Evolutionary conservation across 148 eudicot species (phyloP), one percentile per base, ranked within the genome.

Genomic region (Cornus suecica): DNA sequence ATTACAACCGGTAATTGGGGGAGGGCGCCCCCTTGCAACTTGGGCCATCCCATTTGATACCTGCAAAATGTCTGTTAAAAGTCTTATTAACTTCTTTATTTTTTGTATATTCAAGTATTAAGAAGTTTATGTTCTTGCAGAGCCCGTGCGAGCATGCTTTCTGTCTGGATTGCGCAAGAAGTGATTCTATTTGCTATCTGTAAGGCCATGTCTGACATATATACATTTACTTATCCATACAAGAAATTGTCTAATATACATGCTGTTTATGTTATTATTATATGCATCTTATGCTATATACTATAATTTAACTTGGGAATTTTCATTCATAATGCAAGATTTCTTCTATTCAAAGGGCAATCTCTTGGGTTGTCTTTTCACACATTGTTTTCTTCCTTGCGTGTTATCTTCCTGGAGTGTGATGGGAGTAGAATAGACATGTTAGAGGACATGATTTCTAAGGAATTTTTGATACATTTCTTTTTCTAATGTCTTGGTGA

Each of bases 141-240:
- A 93, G 88, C 80, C 99, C 99, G 41, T 95, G 99, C 70, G 99
- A 91, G 58, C 99, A 95, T 88, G 92, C 87, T 30, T 95, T 92
- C 89, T 95, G 99, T 76, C 90, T 93, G 80, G 99, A 93, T 80
- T 95, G 99, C 80, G 94, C 97, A 13, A 91, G 99, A 86, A 95
- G 98, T 80, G 94, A 95, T 80, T 93, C 99, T n/a, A 82, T 95
- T 66, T 95, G 99, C 86, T 93, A 89, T 80, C 86, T 95, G 98
- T 95, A 88, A 95, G 99, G 73, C 66, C 52, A 64, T 64, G 16
- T 60, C 42, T 13, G 18, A 54, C 52, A 52, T 22, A 61, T 77
- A 11, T 34, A 26, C 30, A 22, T 34, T 16, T 73, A 32, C 7
- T 34, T 34, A 2, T 5, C 8, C 8, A 2, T 2, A 34, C 2